Evolutionary conservation across 805 yeast species (phyloP), one percentile per base, ranked within the genome.

Genomic region (Metschnikowia baotianmanensis): DNA sequence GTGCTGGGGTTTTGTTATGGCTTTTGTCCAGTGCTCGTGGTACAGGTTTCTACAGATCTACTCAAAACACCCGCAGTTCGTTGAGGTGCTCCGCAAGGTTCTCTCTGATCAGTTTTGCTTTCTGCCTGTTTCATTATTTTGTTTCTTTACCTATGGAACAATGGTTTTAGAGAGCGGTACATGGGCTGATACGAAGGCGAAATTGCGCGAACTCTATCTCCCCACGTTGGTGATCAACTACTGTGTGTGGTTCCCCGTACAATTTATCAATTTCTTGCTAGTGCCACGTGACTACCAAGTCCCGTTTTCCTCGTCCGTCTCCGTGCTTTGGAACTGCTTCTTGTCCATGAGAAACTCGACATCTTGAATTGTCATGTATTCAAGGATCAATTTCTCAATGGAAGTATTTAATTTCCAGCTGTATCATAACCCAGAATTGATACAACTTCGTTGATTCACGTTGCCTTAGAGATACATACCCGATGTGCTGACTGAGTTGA

Each of bases 281-380:
- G 76, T 86, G 62, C 91, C 91, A 1, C 71, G 78, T 44, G 72
- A 72, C 45, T 76, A 80, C 51, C 98, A 91, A 62, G 95, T 91
- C 5, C 96, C 97, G 0, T 91, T 93, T 59, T 82, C 95, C 40
- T 83, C 93, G 7, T 86, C 65, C 15, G 70, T 93, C 5, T 91
- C 96, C 21, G 95, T 91, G 15, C 66, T 91, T 26, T 91, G 99
- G 98, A 91, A 93, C 58, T 89, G 96, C 39, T 90, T 85, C 65
- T 67, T 91, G 36, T 88, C 96, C 0, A 79, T 86, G 76, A 72
- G 86, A 54, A 87, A 87, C 46, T 62, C 71, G 6, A 25, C 36
- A 13, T 31, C 42, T 2, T 36, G 13, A 25, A 6, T 25, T n/a
- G 15, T 12, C 25, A 23, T 12, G 12, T 23, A 23, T n/a, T n/a